Evolutionary conservation across 2,329 filamentous ascomycete species (phyloP).

Genomic region (Mycosphaerella sp.): DNA sequence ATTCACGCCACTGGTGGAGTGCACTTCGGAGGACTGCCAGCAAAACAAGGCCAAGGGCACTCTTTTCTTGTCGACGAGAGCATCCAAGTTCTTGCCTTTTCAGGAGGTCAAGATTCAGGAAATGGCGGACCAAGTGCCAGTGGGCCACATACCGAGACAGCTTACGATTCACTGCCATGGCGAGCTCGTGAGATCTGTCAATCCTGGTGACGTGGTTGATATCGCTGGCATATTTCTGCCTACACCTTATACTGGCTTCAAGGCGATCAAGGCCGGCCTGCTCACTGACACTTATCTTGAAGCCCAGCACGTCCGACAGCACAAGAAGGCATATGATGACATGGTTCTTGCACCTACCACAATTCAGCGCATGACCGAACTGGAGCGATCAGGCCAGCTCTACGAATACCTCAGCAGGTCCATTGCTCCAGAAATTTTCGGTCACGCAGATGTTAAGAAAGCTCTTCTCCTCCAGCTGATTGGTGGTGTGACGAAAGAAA

Average conservation of each 20-base stretch:
- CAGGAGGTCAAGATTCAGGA: slow-evolving; percentile 99
- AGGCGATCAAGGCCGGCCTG: slow-evolving; percentile 92
- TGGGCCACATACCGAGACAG: slow-evolving; percentile 91
- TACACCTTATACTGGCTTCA: slow-evolving; percentile 97
- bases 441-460: slow-evolving; percentile 96
- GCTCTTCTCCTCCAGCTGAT: slow-evolving; percentile 91
- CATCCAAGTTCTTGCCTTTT: slow-evolving; percentile 94
- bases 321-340: slow-evolving; percentile 97
- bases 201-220: slow-evolving; percentile 90
- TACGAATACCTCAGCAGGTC: slow-evolving; percentile 95
- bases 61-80: slow-evolving; percentile 87
- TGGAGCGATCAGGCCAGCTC: slow-evolving; percentile 78
- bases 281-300: slow-evolving; percentile 96
- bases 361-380: slow-evolving; percentile 75
- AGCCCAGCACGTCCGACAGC: slow-evolving; percentile 85
- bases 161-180: slow-evolving; percentile 87
- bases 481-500: slow-evolving; percentile 90
- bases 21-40: slow-evolving; percentile 83
- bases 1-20: slow-evolving; percentile 78
- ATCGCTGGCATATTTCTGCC: slow-evolving; percentile 93
- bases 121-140: slow-evolving; percentile 97
- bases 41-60: slow-evolving; percentile 89
- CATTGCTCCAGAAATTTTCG: slow-evolving; percentile 95
- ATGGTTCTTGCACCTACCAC: slow-evolving; percentile 76
- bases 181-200: slow-evolving; percentile 75